These are phyloP conservation scores for Pseudoturritis turrita DNA, from an alignment of 345 rosid species.

Conservation along the genomic window DNA sequence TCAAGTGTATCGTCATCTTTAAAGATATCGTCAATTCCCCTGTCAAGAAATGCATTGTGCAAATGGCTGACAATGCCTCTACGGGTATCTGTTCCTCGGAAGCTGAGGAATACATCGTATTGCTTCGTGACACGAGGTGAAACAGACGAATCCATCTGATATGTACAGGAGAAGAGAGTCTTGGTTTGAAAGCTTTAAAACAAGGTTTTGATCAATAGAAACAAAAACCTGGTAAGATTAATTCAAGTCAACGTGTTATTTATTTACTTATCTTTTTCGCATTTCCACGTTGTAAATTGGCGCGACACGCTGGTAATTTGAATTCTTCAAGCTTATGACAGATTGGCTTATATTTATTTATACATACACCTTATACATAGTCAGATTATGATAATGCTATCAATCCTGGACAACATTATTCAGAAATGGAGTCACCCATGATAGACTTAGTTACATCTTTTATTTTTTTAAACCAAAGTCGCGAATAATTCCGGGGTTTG, in stretches of 20 bases:
- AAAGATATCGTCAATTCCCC: background rate
- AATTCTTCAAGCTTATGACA: background rate
- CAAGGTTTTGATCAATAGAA: no score
- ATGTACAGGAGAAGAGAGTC: background rate
- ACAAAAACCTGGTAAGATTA: no score
- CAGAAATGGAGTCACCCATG: no score
- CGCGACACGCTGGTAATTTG: conserved; percentile 13
- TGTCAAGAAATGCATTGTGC: background rate
- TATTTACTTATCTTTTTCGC: no score
- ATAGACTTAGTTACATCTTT: background rate
- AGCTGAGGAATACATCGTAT: conserved; percentile 29
- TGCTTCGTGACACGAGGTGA: background rate
- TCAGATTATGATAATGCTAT: background rate
- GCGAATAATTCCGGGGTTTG: background rate
- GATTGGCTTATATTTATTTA: background rate
- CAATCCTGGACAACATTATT: no score
- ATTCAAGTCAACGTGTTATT: conserved; percentile 4
- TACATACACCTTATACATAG: background rate
- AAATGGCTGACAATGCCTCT: conserved; percentile 20
- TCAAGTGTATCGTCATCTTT: conserved; percentile 11
- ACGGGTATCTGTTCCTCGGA: conserved; percentile 27
- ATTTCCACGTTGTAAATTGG: background rate
- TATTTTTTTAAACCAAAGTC: background rate
- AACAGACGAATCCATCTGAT: background rate
- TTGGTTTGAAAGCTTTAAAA: background rate